Percentiles rank a stretch among this genome's conserved stretches.
Evolutionary conservation across 2,329 filamentous ascomycete species (phyloP).

Genomic region (Hypoxylon sp.): DNA sequence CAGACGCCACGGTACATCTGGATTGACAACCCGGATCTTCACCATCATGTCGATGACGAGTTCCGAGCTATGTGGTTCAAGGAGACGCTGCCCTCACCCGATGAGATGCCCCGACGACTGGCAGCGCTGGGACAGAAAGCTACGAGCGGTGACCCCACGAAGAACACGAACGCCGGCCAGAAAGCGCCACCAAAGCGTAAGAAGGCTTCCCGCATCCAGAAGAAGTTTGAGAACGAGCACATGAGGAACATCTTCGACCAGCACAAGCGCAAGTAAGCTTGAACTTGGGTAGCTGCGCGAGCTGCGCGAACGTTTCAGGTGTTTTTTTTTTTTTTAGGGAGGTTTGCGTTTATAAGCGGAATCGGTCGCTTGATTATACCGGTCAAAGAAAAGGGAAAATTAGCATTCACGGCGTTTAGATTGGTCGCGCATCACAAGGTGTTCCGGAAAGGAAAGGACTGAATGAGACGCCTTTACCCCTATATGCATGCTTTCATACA

Average conservation of each 20-base stretch:
- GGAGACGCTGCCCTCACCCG: conserved; percentile 80
- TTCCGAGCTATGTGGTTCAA: conserved; percentile 89
- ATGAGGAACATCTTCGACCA: conserved; percentile 85
- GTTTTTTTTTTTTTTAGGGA: not conserved
- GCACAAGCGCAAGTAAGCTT: conserved; percentile 22
- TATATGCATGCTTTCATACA: conserved; percentile 9
- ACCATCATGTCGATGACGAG: conserved; percentile 82
- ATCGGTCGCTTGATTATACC: not conserved
- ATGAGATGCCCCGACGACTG: conserved; percentile 81
- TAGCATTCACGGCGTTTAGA: conserved; percentile 39
- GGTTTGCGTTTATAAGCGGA: conserved; percentile 54
- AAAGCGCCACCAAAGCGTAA: conserved; percentile 74
- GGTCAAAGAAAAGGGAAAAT: conserved; percentile 3
- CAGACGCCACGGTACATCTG: conserved; percentile 88
- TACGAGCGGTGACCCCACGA: conserved; percentile 81
- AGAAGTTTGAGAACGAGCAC: conserved; percentile 89
- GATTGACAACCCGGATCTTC: conserved; percentile 86
- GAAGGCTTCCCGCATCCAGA: conserved; percentile 80
- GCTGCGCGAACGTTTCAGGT: conserved; percentile 53
- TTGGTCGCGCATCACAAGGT: conserved; percentile 20
- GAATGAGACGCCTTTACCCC: not conserved
- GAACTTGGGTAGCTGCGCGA: conserved; percentile 53
- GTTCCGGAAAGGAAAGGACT: conserved; percentile 17
- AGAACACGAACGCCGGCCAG: conserved; percentile 69
- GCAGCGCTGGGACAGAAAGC: conserved; percentile 85